Evolutionary conservation across 768 basidiomycete genomes (phyloP), one percentile per base, ranked within the genome.

Genomic region (Trametes cingulata): DNA sequence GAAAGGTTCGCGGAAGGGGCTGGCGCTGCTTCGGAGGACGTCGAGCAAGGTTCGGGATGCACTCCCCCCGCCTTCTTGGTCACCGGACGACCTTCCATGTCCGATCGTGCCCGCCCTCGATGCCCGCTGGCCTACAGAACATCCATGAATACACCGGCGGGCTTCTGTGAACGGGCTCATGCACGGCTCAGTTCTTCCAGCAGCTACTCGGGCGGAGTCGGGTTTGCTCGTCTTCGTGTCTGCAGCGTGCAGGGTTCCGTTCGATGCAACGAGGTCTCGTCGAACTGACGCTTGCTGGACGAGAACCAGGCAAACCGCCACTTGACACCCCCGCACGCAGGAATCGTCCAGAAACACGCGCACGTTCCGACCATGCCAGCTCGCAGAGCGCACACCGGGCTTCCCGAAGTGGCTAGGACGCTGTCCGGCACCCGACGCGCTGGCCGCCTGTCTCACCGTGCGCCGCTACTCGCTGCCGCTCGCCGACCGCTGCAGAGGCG

Each of bases 381-480:
- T 33, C 29, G 29, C 29, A 33, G n/a, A n/a, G 29, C 29, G 29
- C 29, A 33, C 4, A 43, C 14, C 39, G 19, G 20, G 19, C 3
- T n/a, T 4, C 42, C 19, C 9, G 42, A 20, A 19, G 20, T 4
- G 42, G 19, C 17, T 43, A 19, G 6, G 9, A 22, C 20, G 17
- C 42, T 19, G 15, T 19, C 9, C 42, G 42, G 9, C 14, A 43
- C 14, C 42, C 19, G 42, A 43, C 20, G 42, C 42, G 14, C 17
- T 9, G 29, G 29, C 4, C 6, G 29, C n/a, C n/a, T 33, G 29
- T 22, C 8, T 12, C 35, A 5, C 22, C 27, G 42, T 42, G n/a
- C 53, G 53, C 53, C 53, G 33, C 53, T 20, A 3, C 20, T 55
- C 53, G 53, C 53, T 35, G 43, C 53, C 53, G 53, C 36, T 10